These are phyloP conservation scores for Diplodia intermedia DNA, from an alignment of 2,329 filamentous ascomycete species.

Conservation along the genomic window DNA sequence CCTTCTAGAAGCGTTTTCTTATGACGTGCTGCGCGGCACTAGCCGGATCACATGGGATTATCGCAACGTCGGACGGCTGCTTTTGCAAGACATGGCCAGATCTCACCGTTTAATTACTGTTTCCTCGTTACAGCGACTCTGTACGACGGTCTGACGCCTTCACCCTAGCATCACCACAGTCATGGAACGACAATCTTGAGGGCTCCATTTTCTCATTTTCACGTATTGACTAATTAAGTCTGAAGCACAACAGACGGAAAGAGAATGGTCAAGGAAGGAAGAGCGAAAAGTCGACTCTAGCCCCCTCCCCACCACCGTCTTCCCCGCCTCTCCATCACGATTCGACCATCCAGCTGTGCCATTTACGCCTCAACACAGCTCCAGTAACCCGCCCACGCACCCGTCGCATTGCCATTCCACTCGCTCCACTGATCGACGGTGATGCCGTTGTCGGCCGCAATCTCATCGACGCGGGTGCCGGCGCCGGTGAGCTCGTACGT, in stretches of 20 bases:
- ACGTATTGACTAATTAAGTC: too few relatives aligned
- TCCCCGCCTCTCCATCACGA: not conserved
- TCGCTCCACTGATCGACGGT: slow-evolving; percentile 14
- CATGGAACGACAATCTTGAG: not conserved
- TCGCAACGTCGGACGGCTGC: not conserved
- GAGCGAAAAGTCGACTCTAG: not conserved
- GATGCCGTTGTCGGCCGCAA: slow-evolving; percentile 39
- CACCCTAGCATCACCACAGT: too few relatives aligned
- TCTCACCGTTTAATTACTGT: too few relatives aligned
- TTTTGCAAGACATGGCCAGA: too few relatives aligned
- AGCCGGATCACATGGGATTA: not conserved
- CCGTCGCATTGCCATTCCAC: slow-evolving; percentile 31
- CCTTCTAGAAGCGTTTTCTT: slow-evolving; percentile 4
- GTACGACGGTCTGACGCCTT: too few relatives aligned
- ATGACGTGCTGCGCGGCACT: not conserved
- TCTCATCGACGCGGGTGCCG: slow-evolving; percentile 24
- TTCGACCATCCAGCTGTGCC: not conserved
- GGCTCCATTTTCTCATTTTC: not conserved
- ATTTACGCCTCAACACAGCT: slow-evolving; percentile 30
- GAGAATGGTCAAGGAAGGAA: not conserved
- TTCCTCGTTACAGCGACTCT: too few relatives aligned
- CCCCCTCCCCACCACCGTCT: too few relatives aligned
- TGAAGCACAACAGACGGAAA: not conserved
- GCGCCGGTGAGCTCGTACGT: slow-evolving; percentile 40
- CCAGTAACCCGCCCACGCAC: slow-evolving; percentile 30